Evolutionary conservation across 805 yeast species (phyloP), one percentile per base, ranked within the genome.

Genomic region (Sugiyamaella mastotermitis): DNA sequence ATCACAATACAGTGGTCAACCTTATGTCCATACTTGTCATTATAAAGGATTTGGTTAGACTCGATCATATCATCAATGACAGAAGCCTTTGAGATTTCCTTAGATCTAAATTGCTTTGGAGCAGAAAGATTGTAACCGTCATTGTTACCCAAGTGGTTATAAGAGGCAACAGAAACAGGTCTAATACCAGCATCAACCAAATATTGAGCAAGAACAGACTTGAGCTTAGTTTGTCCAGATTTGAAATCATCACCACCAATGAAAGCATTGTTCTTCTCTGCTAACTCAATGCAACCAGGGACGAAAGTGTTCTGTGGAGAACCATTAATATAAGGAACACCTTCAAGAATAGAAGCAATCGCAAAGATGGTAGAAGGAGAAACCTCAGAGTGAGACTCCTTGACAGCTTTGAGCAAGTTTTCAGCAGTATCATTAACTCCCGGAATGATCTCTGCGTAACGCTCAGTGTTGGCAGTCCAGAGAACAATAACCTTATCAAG

Each of bases 201-300:
- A 62, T 80, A 88, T 67, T 90, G 97, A 16, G 97, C 96, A 61
- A 88, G 72, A 14, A 88, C 97, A n/a, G 96, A 86, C 69, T 88
- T 88, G 56, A 88, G 64, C 68, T 88, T 88, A 43, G 97, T 88
- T 69, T 88, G 97, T 43, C 97, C 97, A 53, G 88, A 76, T 72
- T 88, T 88, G 74, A 88, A 88, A 65, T 88, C 97, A 64, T 88
- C 97, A 53, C 97, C 97, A 41, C 95, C 97, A 56, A 88, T 87
- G 59, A 81, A 84, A 23, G 83, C 66, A 48, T 73, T 64, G 61
- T 84, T 59, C 53, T 71, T 58, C 64, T 87, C 95, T 33, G 97
- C 94, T 50, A 88, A 75, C 64, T 86, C 87, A 56, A 90, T 74
- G 46, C 82, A 83, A 49, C 97, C 97, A 16, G 97, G 97, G 40